Conservation (phyloP, 345 rosid species). For the Carallia brachiata region DNA sequence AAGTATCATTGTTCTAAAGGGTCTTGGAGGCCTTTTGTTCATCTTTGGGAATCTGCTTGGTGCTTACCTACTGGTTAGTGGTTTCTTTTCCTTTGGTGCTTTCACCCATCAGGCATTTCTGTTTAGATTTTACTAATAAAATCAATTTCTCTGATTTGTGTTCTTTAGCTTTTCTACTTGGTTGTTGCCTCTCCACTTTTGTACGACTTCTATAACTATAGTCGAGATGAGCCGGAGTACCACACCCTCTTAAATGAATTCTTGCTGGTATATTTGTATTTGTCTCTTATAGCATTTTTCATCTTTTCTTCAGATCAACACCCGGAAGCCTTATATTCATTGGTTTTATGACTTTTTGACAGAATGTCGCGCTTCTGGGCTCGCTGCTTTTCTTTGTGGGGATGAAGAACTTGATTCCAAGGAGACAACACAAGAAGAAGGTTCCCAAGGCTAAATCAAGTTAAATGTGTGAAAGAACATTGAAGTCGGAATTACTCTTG, state of each 20-base stretch:
- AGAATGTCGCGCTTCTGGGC: conserved; percentile 80
- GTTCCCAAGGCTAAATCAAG: conserved; percentile 22
- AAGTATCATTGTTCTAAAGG: conserved; percentile 42
- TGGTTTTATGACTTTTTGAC: conserved; percentile 21
- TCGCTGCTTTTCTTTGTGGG: conserved; percentile 85
- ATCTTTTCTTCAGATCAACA: neutral
- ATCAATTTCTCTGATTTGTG: neutral
- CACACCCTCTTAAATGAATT: conserved; percentile 52
- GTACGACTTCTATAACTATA: conserved; percentile 76
- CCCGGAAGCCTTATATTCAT: neutral
- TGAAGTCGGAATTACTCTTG: neutral
- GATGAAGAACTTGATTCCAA: conserved; percentile 79
- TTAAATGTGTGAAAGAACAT: neutral
- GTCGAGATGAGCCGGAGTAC: conserved; percentile 40
- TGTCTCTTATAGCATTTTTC: neutral
- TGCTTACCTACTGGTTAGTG: conserved; percentile 64
- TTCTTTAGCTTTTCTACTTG: conserved; percentile 60
- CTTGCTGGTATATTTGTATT: conserved; percentile 49
- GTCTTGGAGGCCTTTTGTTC: conserved; percentile 74
- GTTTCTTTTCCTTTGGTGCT: neutral
- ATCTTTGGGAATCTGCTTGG: conserved; percentile 70
- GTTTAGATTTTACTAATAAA: neutral
- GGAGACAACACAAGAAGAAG: conserved; percentile 65
- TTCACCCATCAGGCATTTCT: neutral
- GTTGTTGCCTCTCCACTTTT: conserved; percentile 55